phyloP scores from a whole-genome alignment of 139 green algal genomes.

The Nannochloris sp. region DNA sequence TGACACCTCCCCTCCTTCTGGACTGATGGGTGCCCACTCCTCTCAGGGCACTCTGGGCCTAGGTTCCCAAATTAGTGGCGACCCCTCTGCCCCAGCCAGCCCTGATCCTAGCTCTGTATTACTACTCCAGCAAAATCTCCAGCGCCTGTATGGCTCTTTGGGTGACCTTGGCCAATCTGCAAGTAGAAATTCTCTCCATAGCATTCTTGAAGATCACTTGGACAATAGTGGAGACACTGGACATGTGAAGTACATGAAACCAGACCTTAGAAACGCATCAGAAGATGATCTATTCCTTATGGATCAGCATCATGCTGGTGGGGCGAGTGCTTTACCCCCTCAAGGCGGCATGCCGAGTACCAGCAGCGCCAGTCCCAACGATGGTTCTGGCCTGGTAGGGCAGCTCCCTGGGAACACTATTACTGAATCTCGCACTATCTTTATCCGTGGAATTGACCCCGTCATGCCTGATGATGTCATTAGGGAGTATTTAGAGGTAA shows the following conservation, averaged over 20 bases:
- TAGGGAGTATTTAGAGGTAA: slow-evolving; percentile 42
- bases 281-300: slow-evolving; percentile 20
- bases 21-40: too few relatives aligned
- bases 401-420: slow-evolving; percentile 39
- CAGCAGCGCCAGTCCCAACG: neutral
- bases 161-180: slow-evolving; percentile 1
- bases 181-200: slow-evolving; percentile 11
- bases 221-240: neutral
- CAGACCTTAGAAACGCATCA: neutral
- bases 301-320: neutral
- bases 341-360: too few relatives aligned
- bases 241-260: too few relatives aligned
- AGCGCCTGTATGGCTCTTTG: slow-evolving; percentile 20
- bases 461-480: slow-evolving; percentile 50
- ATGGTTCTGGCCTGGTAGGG: slow-evolving; percentile 4
- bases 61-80: too few relatives aligned
- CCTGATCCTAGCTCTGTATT: neutral
- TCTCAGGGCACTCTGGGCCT: too few relatives aligned
- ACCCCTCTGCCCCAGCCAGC: neutral
- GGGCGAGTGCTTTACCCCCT: neutral
- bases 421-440: slow-evolving; percentile 62
- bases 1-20: neutral
- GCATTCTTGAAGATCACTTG: slow-evolving; percentile 15
- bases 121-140: neutral
- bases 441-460: slow-evolving; percentile 61